These are phyloP conservation scores for Leccinum ponderosum DNA, from an alignment of 1,284 basidiomycete species.

Conservation along the genomic window DNA sequence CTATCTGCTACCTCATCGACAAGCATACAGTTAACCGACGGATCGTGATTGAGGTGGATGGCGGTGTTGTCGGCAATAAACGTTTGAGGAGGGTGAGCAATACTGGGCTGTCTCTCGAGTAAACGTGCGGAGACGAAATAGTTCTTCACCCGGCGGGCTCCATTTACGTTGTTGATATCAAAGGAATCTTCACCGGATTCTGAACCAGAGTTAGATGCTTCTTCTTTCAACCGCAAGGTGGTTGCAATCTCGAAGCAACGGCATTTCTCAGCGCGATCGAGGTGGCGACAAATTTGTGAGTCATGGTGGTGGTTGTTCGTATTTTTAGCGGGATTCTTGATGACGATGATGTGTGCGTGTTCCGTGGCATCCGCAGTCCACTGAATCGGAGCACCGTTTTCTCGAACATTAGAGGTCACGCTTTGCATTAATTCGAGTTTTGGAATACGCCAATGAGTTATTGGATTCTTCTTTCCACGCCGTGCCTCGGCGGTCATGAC, in stretches of 20 bases:
- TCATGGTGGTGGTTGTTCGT: slow-evolving; percentile 23
- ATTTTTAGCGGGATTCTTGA: slow-evolving; percentile 21
- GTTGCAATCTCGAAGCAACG: slow-evolving; percentile 3
- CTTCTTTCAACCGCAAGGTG: not conserved
- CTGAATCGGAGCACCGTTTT: not conserved
- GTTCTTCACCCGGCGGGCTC: not conserved
- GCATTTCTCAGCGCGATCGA: slow-evolving; percentile 18
- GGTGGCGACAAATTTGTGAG: slow-evolving; percentile 19
- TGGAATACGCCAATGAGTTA: not conserved
- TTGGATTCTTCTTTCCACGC: not conserved
- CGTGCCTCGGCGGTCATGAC: not conserved
- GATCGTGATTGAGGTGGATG: not conserved
- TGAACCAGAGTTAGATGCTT: not conserved
- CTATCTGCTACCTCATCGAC: not conserved
- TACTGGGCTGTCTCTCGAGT: not conserved
- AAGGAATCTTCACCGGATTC: not conserved
- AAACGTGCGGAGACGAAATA: not conserved
- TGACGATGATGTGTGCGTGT: slow-evolving; percentile 19
- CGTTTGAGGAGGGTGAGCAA: not conserved
- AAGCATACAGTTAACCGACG: not conserved
- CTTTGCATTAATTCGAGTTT: not conserved
- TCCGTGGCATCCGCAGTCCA: not conserved
- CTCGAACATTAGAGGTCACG: not conserved
- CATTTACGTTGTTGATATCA: not conserved
- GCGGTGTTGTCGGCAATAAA: not conserved